phyloP scores from a whole-genome alignment of 306 rosid species.

The Lithocarpus polystachyus region DNA sequence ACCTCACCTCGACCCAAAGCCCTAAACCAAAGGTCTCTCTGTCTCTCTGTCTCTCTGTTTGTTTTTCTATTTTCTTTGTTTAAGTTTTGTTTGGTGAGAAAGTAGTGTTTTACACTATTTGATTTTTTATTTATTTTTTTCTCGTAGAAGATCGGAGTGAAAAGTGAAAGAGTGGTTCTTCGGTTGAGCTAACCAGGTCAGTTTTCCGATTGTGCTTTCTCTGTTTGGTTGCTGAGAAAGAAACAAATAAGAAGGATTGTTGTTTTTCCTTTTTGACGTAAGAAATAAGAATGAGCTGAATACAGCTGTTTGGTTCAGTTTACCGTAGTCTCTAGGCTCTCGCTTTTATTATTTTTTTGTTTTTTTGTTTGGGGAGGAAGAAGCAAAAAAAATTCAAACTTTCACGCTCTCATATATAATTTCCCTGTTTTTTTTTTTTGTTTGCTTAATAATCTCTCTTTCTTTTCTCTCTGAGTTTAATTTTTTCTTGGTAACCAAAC shows the following conservation, averaged over 20 bases:
- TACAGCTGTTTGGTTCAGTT: neutral
- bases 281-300: neutral
- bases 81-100: neutral
- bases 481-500: neutral
- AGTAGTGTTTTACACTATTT: neutral
- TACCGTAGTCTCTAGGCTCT: neutral
- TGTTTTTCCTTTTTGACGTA: neutral
- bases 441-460: neutral
- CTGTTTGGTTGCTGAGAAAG: conserved; percentile 13
- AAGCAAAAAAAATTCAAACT: neutral
- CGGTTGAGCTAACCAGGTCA: neutral
- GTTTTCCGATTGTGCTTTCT: neutral
- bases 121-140: too few species aligned
- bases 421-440: neutral
- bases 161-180: neutral
- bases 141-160: conserved; percentile 12
- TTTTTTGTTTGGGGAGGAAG: neutral
- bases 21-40: neutral
- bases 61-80: neutral
- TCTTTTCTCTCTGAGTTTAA: neutral
- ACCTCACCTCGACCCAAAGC: conserved; percentile 25
- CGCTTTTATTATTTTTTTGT: neutral
- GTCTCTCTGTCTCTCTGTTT: neutral
- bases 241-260: neutral
- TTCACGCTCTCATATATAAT: neutral